These are phyloP conservation scores for Cicer cuneatum DNA, from an alignment of 306 rosid genomes.

Conservation along the genomic window DNA sequence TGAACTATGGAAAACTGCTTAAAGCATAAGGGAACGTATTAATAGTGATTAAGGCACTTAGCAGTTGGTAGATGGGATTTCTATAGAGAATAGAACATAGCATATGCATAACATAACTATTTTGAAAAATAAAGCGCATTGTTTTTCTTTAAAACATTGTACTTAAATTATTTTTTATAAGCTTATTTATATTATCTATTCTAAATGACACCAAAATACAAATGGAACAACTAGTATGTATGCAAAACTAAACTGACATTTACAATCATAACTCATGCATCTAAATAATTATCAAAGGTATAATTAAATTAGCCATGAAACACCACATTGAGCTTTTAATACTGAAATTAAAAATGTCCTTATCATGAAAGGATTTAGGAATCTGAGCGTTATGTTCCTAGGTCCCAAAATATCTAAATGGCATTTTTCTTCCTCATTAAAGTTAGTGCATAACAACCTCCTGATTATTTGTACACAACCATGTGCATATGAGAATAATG, in stretches of 20 bases:
- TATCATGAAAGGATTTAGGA: not conserved
- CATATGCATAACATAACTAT: slow-evolving; percentile 3
- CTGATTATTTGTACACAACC: not conserved
- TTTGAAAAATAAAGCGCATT: not conserved
- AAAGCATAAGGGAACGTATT: slow-evolving; percentile 16
- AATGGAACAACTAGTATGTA: not conserved
- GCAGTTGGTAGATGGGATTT: not conserved
- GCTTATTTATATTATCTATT: not conserved
- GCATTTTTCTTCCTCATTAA: not conserved
- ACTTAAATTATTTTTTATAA: too few relatives aligned
- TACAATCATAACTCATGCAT: not conserved
- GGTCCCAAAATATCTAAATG: slow-evolving; percentile 1
- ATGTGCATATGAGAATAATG: not conserved
- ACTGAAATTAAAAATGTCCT: not conserved
- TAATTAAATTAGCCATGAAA: not conserved
- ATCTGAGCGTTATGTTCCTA: not conserved
- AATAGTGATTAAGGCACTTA: not conserved
- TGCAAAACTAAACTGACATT: not conserved
- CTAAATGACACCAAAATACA: not conserved
- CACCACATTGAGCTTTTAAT: not conserved
- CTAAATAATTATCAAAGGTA: slow-evolving; percentile 1
- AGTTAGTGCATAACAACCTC: not conserved
- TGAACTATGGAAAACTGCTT: slow-evolving; percentile 21
- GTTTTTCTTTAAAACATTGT: not conserved
- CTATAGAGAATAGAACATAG: slow-evolving; percentile 5